phyloP scores from a whole-genome alignment of 805 yeast genomes.

The Zygosaccharomyces rouxii region DNA sequence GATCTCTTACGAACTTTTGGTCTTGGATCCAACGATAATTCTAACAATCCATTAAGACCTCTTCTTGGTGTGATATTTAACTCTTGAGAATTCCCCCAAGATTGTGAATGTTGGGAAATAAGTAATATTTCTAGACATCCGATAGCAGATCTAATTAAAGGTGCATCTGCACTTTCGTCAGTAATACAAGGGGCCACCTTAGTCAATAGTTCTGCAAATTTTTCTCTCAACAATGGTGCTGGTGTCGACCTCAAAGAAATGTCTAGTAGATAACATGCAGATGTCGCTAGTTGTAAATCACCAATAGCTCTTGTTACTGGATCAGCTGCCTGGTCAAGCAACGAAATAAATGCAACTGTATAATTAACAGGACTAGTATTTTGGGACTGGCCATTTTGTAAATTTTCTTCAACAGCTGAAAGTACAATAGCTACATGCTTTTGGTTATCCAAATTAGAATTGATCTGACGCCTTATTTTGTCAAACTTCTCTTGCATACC shows the following conservation, averaged over 20 bases:
- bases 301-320: slow-evolving; percentile 44
- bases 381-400: slow-evolving; percentile 51
- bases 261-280: slow-evolving; percentile 79
- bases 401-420: slow-evolving; percentile 85
- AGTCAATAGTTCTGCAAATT: slow-evolving; percentile 71
- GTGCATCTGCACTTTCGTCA: slow-evolving; percentile 65
- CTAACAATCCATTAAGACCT: slow-evolving; percentile 73
- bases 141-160: slow-evolving; percentile 73
- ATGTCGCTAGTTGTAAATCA: slow-evolving; percentile 63
- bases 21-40: slow-evolving; percentile 77
- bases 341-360: slow-evolving; percentile 74
- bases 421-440: slow-evolving; percentile 78
- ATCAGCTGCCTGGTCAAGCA: slow-evolving; percentile 68
- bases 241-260: slow-evolving; percentile 72
- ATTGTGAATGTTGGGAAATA: slow-evolving; percentile 69
- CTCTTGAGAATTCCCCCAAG: slow-evolving; percentile 62
- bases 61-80: slow-evolving; percentile 62
- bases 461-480: slow-evolving; percentile 64
- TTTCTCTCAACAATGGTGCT: slow-evolving; percentile 59
- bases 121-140: slow-evolving; percentile 81
- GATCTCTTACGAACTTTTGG: slow-evolving; percentile 97
- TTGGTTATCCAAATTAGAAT: slow-evolving; percentile 82
- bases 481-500: slow-evolving; percentile 61
- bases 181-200: slow-evolving; percentile 80
- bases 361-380: slow-evolving; percentile 70